Evolutionary conservation across 116 monocot species (phyloP), one percentile per base, ranked within the genome.

Genomic region (Iris pallida): DNA sequence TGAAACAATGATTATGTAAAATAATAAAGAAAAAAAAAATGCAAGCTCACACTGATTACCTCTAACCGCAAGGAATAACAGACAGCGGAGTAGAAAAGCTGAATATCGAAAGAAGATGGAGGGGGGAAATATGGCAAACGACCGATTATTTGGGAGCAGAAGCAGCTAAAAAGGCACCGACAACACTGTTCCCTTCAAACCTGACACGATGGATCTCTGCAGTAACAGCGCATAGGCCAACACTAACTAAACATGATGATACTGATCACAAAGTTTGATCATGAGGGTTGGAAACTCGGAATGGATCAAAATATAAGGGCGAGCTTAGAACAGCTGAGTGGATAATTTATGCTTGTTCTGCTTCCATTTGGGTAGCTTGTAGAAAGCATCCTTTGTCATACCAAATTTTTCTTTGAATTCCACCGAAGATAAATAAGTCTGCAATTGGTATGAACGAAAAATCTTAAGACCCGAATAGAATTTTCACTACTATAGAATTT

Each of bases 391-490:
- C 60, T 69, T 75, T 14, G 58, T 69, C 68, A 68, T 75, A 30
- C 61, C 52, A 68, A 69, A 69, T 42, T 68, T 68, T 44, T 53
- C 60, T 68, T 68, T 18, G 60, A 75, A 75, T 47, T 75, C 75
- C 59, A 59, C 75, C n/a, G 10, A 12, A 19, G 68, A 75, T 58
- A 75, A 59, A 65, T 75, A 68, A 52, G 68, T 67, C 75, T 59
- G 49, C 49, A 51, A 51, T 51, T 51, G 11, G 0, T 7, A 9
- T 4, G 4, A 51, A 51, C 13, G 4, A 51, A 51, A 51, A 9
- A 51, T 51, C 13, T 51, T 51, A 51, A 51, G 4, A 18, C 30
- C 5, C 5, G 20, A 8, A 20, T 10, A 7, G 14, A 40, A 14
- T n/a, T 17, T 4, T 51, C 49, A 51, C 1, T 51, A 54, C 1